Evolutionary conservation across 148 eudicot species (phyloP), one percentile per base, ranked within the genome.

Genomic region (Heliosperma pusillum): DNA sequence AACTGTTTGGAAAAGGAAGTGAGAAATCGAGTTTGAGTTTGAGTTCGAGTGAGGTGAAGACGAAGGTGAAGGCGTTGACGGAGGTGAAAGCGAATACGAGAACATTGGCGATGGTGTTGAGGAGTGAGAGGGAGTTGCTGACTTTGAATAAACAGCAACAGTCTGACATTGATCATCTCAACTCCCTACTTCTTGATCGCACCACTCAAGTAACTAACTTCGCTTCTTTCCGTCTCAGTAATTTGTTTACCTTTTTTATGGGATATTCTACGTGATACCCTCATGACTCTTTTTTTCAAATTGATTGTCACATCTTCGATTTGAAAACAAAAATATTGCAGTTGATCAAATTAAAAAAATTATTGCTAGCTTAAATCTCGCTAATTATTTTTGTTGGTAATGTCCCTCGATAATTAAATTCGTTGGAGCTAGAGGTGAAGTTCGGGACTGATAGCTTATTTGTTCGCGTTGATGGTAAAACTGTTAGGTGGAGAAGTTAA

Each of bases 61-160:
- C 42, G 78, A 82, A 82, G 77, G 62, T 26, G 59, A 93, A 89
- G 83, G 92, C 90, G 4, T 77, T 93, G 85, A 84, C 89, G 44
- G 97, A 93, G 77, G 97, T 93, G 53, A 93, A 85, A 42, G 58
- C 84, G 44, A 93, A 90, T 71, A 86, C 96, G n/a, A 86, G 98
- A 82, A 93, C 85, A 19, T 72, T 93, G 78, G 96, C 85, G 1
- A 90, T 88, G 96, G 96, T 93, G 77, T 68, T 93, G 76, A 83
- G 93, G 87, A 90, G 98, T 76, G 98, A 93, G 81, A 88, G 98
- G 74, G 98, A 93, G 87, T 85, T 93, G 20, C 79, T 93, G 66
- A 82, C 67, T 73, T 82, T 79, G 78, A 86, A 86, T 61, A 90
- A 90, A 79, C 92, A 93, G 33, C 87, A 87, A 60, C 87, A 93